These are phyloP conservation scores for Polyplosphaeria fusca DNA, from an alignment of 495 filamentous ascomycete species.

Conservation along the genomic window DNA sequence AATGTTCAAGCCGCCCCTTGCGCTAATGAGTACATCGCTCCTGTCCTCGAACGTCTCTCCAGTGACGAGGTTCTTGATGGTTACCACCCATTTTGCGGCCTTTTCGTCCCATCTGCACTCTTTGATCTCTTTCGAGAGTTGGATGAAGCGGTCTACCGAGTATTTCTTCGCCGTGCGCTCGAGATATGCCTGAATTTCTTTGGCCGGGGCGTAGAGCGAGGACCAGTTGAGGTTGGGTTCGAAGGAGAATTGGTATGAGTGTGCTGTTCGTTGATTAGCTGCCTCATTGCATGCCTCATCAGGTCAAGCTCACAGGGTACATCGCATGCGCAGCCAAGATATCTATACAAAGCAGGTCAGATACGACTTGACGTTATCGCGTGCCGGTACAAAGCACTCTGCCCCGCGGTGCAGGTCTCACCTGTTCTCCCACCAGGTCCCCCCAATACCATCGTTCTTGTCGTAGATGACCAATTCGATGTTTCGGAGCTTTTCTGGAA, in stretches of 20 bases:
- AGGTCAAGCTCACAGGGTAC: slow-evolving; percentile 35
- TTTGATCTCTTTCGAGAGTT: slow-evolving; percentile 35
- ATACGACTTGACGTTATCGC: background rate
- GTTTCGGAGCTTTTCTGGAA: slow-evolving; percentile 56
- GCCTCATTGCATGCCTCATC: no score
- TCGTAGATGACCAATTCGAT: slow-evolving; percentile 69
- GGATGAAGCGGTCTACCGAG: slow-evolving; percentile 40
- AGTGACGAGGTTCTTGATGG: slow-evolving; percentile 32
- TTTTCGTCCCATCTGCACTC: slow-evolving; percentile 33
- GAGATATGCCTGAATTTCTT: slow-evolving; percentile 41
- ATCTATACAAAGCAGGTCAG: slow-evolving; percentile 37
- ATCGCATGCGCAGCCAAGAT: slow-evolving; percentile 60
- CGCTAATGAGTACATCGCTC: slow-evolving; percentile 37
- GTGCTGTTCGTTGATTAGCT: slow-evolving; percentile 9
- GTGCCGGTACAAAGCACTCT: background rate
- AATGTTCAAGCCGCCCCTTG: slow-evolving; percentile 38
- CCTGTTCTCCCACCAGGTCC: slow-evolving; percentile 70
- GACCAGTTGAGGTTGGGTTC: slow-evolving; percentile 40
- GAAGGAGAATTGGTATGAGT: slow-evolving; percentile 39
- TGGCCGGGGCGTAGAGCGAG: slow-evolving; percentile 37
- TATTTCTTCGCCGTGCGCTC: slow-evolving; percentile 37
- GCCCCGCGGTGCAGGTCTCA: background rate
- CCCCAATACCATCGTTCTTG: slow-evolving; percentile 70
- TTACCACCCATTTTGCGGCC: slow-evolving; percentile 37
- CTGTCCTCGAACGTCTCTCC: slow-evolving; percentile 30